Percentiles rank a stretch among this genome's conserved stretches.
phyloP scores from a whole-genome alignment of 805 yeast genomes.

The Phaffomyces antillensis region DNA sequence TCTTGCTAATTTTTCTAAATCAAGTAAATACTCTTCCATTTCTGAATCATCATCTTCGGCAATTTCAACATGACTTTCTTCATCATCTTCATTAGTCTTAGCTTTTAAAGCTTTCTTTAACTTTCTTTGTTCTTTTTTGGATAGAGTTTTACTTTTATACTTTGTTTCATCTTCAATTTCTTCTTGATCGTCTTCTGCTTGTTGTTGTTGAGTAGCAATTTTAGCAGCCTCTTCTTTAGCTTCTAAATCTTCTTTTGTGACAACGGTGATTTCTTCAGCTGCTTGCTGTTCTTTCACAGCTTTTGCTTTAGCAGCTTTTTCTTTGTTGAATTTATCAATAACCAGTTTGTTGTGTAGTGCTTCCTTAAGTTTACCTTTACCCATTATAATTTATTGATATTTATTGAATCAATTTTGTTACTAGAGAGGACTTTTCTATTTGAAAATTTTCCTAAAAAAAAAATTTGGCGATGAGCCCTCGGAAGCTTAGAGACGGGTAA shows the following conservation, averaged over 20 bases:
- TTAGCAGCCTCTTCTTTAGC: conserved; percentile 11
- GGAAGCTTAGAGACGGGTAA: neutral
- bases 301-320: conserved; percentile 11
- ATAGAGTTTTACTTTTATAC: conserved; percentile 44
- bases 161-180: conserved; percentile 15
- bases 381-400: conserved; percentile 11
- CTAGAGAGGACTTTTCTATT: neutral
- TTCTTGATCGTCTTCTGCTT: conserved; percentile 11
- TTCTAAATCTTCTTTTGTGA: conserved; percentile 26
- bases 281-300: conserved; percentile 17
- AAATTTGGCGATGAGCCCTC: conserved; percentile 10
- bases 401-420: no score
- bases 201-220: conserved; percentile 9
- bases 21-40: conserved; percentile 38
- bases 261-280: conserved; percentile 26
- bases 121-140: conserved; percentile 58
- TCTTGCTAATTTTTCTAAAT: conserved; percentile 47
- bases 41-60: conserved; percentile 40
- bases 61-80: conserved; percentile 28
- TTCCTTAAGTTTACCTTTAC: conserved; percentile 22
- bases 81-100: conserved; percentile 16
- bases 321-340: conserved; percentile 16
- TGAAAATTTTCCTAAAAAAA: conserved; percentile 5
- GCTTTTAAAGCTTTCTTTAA: conserved; percentile 38
- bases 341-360: conserved; percentile 15